These are phyloP conservation scores for Boechera retrofracta DNA, from an alignment of 345 rosid genomes.

Conservation along the genomic window DNA sequence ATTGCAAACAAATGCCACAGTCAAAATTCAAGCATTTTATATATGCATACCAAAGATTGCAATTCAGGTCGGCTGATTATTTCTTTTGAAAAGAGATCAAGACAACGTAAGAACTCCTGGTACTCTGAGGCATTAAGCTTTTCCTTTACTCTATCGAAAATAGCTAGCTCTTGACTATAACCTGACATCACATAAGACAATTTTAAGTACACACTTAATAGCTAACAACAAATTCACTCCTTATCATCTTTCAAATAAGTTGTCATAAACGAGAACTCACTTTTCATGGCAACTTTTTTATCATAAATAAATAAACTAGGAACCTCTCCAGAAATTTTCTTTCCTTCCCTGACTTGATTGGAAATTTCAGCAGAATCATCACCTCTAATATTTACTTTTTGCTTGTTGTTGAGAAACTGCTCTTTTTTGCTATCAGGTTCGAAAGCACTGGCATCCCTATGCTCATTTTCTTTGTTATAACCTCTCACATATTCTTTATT, in stretches of 20 bases:
- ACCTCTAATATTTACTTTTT: slow-evolving; percentile 48
- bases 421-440: slow-evolving; percentile 67
- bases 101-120: slow-evolving; percentile 83
- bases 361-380: slow-evolving; percentile 57
- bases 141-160: slow-evolving; percentile 81
- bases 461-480: slow-evolving; percentile 69
- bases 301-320: slow-evolving; percentile 59
- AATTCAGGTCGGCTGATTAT: slow-evolving; percentile 71
- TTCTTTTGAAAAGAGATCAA: slow-evolving; percentile 77
- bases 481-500: slow-evolving; percentile 66
- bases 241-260: neutral
- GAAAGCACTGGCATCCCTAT: slow-evolving; percentile 65
- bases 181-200: slow-evolving; percentile 53
- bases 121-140: slow-evolving; percentile 64
- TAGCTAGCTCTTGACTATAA: slow-evolving; percentile 64
- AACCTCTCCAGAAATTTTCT: slow-evolving; percentile 57
- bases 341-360: slow-evolving; percentile 64
- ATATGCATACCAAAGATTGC: slow-evolving; percentile 74
- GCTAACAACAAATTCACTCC: slow-evolving; percentile 4
- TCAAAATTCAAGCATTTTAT: neutral
- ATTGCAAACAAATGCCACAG: neutral
- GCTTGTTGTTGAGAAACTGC: slow-evolving; percentile 59
- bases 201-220: slow-evolving; percentile 17
- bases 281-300: slow-evolving; percentile 52
- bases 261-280: slow-evolving; percentile 29